Evolutionary conservation across 1,284 basidiomycete genomes (phyloP).

Genomic region (Sanguinoderma infundibulare): DNA sequence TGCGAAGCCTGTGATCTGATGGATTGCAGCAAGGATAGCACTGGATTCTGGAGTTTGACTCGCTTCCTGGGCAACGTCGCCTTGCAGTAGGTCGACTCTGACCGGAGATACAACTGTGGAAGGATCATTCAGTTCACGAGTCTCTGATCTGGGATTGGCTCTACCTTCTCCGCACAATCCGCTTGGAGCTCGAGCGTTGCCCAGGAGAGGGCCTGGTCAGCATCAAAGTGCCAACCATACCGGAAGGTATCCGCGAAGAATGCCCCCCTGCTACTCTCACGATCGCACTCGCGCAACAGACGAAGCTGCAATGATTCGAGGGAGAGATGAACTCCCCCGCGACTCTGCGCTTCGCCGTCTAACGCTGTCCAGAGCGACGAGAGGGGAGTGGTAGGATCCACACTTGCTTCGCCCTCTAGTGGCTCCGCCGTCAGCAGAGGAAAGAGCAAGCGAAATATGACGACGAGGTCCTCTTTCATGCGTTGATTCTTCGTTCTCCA

Average conservation of each 20-base stretch:
- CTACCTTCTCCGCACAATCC: constrained; percentile 75
- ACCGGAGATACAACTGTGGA: constrained; percentile 60
- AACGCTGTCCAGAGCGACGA: constrained; percentile 57
- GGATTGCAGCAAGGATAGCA: constrained; percentile 58
- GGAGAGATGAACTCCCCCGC: constrained; percentile 68
- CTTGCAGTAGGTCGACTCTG: constrained; percentile 58
- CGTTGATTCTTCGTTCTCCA: constrained; percentile 79
- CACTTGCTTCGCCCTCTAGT: constrained; percentile 3
- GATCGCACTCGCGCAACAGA: constrained; percentile 32
- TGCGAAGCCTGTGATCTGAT: constrained; percentile 43
- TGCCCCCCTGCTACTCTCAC: constrained; percentile 33
- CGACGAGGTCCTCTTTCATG: constrained; percentile 70
- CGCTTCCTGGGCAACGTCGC: constrained; percentile 46
- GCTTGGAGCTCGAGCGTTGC: constrained; percentile 83
- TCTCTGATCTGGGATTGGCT: constrained; percentile 7
- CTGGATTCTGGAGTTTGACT: constrained; percentile 57
- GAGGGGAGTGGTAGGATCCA: constrained; percentile 42
- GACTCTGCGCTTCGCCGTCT: constrained; percentile 63
- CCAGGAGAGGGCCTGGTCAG: constrained; percentile 80
- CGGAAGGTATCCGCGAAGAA: constrained; percentile 71
- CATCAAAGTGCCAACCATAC: constrained; percentile 74
- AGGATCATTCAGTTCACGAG: not conserved
- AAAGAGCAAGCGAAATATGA: constrained; percentile 71
- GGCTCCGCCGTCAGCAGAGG: constrained; percentile 61
- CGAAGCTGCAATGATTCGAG: constrained; percentile 69